These are phyloP conservation scores for Colletotrichum cereale DNA, from an alignment of 2,329 filamentous ascomycete species.

Conservation along the genomic window DNA sequence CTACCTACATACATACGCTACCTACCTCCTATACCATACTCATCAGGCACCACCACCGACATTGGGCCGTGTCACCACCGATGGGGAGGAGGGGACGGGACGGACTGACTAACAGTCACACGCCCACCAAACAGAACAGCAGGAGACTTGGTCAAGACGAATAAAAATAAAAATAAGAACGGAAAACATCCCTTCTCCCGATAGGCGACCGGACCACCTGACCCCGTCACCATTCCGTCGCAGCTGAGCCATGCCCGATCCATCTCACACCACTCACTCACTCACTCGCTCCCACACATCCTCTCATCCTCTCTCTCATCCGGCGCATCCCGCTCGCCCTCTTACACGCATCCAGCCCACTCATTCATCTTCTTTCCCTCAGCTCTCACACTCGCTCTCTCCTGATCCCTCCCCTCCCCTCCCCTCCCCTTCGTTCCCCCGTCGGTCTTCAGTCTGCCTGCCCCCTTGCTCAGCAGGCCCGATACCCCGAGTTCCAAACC, in stretches of 20 bases:
- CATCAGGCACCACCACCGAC: conserved; percentile 14
- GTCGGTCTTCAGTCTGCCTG: not conserved
- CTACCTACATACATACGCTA: not conserved
- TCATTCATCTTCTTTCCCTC: not conserved
- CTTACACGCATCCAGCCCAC: not conserved
- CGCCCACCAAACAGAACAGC: not conserved
- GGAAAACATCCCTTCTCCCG: not conserved
- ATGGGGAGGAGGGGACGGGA: not conserved
- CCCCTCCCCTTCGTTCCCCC: not conserved
- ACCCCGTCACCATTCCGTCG: conserved; percentile 18
- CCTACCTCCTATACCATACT: not conserved
- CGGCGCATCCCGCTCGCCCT: not conserved
- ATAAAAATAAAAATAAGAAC: not conserved
- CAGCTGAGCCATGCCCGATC: conserved; percentile 10
- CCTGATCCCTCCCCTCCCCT: not conserved
- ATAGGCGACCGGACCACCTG: conserved; percentile 15
- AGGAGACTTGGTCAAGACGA: not conserved
- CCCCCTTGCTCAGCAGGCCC: conserved; percentile 10
- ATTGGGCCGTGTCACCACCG: conserved; percentile 8
- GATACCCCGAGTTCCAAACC: conserved; percentile 12
- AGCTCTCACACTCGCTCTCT: not conserved
- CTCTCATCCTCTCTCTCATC: not conserved
- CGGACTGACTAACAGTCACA: not conserved
- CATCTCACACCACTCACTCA: not conserved
- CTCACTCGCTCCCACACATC: not conserved